Percentiles rank a stretch among this genome's conserved stretches.
These are phyloP conservation scores for Saccharomyces cerevisiae DNA, from an alignment of 805 yeast species.

Conservation along the genomic window DNA sequence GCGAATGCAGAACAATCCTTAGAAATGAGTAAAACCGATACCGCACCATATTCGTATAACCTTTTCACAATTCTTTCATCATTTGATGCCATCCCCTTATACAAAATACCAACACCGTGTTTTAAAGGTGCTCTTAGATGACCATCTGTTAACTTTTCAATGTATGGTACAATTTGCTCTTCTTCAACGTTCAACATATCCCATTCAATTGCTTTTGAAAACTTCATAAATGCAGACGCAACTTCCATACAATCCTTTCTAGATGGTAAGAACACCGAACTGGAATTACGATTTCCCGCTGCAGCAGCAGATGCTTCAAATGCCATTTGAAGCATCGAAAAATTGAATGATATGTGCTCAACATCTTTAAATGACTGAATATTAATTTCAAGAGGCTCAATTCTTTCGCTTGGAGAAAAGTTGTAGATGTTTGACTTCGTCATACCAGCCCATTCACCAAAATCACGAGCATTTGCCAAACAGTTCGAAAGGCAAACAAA, in stretches of 20 bases:
- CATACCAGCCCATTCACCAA: constrained; percentile 84
- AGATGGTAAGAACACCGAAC: constrained; percentile 47
- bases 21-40: constrained; percentile 54
- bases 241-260: constrained; percentile 47
- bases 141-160: constrained; percentile 38
- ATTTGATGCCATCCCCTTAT: constrained; percentile 44
- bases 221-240: constrained; percentile 37
- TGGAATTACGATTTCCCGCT: constrained; percentile 22
- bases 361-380: constrained; percentile 41
- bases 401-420: constrained; percentile 57
- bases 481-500: constrained; percentile 65
- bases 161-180: constrained; percentile 12
- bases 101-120: constrained; percentile 58
- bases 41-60: constrained; percentile 41
- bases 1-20: constrained; percentile 43
- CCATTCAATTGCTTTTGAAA: constrained; percentile 32
- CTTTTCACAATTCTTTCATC: constrained; percentile 52
- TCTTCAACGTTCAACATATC: constrained; percentile 36
- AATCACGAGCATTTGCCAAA: constrained; percentile 63
- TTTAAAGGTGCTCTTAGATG: constrained; percentile 37
- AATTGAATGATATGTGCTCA: constrained; percentile 32
- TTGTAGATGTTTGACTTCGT: constrained; percentile 53
- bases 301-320: constrained; percentile 35
- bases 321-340: constrained; percentile 44
- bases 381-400: constrained; percentile 48